phyloP scores from a whole-genome alignment of 805 yeast species.

The Torulaspora gathmanii region DNA sequence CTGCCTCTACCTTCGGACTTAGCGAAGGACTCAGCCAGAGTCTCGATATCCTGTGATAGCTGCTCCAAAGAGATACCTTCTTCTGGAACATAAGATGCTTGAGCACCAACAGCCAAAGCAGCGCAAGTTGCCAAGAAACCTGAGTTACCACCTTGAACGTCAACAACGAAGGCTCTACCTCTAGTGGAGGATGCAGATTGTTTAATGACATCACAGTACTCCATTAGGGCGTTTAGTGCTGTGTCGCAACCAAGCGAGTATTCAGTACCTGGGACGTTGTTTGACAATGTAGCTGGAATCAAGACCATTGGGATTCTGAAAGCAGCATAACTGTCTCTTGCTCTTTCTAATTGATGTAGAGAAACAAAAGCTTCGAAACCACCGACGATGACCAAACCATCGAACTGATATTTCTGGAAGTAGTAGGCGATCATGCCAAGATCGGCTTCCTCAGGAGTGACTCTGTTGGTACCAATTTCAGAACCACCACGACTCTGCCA shows the following conservation, averaged over 20 bases:
- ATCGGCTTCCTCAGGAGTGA: slow-evolving; percentile 60
- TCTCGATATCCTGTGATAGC: slow-evolving; percentile 59
- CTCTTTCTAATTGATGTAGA: slow-evolving; percentile 57
- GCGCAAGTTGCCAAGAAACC: slow-evolving; percentile 72
- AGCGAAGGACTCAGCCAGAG: slow-evolving; percentile 55
- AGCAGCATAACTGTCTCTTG: slow-evolving; percentile 58
- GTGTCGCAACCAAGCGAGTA: slow-evolving; percentile 74
- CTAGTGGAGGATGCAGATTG: slow-evolving; percentile 76
- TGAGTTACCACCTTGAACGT: slow-evolving; percentile 81
- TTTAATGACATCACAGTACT: slow-evolving; percentile 73
- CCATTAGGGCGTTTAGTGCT: slow-evolving; percentile 63
- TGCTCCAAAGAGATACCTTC: slow-evolving; percentile 56
- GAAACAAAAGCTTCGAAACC: slow-evolving; percentile 80
- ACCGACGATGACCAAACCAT: slow-evolving; percentile 71
- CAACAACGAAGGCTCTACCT: slow-evolving; percentile 74
- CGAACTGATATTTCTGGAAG: slow-evolving; percentile 60
- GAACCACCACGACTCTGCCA: slow-evolving; percentile 78
- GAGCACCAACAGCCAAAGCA: slow-evolving; percentile 67
- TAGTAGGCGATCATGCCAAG: slow-evolving; percentile 68
- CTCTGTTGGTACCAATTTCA: slow-evolving; percentile 75
- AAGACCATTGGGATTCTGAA: slow-evolving; percentile 74
- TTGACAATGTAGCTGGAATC: slow-evolving; percentile 75
- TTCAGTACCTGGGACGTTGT: slow-evolving; percentile 79
- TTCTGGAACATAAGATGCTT: slow-evolving; percentile 74
- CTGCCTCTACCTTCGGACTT: slow-evolving; percentile 59